Percentiles rank a stretch among this genome's conserved stretches.
These are phyloP conservation scores for Fusarium sp. DNA, from an alignment of 2,329 filamentous ascomycete genomes.

Conservation along the genomic window DNA sequence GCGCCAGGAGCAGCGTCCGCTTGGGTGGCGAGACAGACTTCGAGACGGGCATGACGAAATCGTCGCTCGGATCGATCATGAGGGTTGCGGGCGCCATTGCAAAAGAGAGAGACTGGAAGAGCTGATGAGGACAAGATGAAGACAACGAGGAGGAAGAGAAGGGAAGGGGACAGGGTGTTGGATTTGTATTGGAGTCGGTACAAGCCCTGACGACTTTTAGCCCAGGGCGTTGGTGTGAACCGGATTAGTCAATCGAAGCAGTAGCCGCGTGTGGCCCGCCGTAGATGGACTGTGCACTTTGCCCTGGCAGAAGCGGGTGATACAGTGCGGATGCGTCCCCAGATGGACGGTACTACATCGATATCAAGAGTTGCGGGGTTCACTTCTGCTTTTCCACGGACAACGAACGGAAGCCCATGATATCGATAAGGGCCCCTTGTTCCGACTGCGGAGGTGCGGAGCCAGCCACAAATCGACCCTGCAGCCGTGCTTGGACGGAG, in stretches of 20 bases:
- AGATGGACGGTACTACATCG: slow-evolving; percentile 37
- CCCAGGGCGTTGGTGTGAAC: slow-evolving; percentile 35
- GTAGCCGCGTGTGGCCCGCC: slow-evolving; percentile 17
- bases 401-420: slow-evolving; percentile 13
- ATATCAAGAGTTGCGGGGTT: slow-evolving; percentile 44
- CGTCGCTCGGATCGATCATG: slow-evolving; percentile 67
- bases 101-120: slow-evolving; percentile 4
- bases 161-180: slow-evolving; percentile 20
- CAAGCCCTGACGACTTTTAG: slow-evolving; percentile 40
- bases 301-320: neutral
- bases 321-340: slow-evolving; percentile 30
- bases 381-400: slow-evolving; percentile 44
- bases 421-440: slow-evolving; percentile 39
- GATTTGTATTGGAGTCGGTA: slow-evolving; percentile 30
- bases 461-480: slow-evolving; percentile 32
- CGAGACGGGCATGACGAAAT: slow-evolving; percentile 56
- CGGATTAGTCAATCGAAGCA: slow-evolving; percentile 45
- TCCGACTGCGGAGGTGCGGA: slow-evolving; percentile 47
- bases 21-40: slow-evolving; percentile 44
- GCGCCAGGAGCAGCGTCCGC: slow-evolving; percentile 86
- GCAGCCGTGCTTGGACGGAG: slow-evolving; percentile 8
- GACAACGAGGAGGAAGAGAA: neutral
- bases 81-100: slow-evolving; percentile 65
- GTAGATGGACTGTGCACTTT: slow-evolving; percentile 30
- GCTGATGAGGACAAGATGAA: slow-evolving; percentile 2